phyloP scores from a whole-genome alignment of 257 asterid genomes.

The Nemophila menziesii region DNA sequence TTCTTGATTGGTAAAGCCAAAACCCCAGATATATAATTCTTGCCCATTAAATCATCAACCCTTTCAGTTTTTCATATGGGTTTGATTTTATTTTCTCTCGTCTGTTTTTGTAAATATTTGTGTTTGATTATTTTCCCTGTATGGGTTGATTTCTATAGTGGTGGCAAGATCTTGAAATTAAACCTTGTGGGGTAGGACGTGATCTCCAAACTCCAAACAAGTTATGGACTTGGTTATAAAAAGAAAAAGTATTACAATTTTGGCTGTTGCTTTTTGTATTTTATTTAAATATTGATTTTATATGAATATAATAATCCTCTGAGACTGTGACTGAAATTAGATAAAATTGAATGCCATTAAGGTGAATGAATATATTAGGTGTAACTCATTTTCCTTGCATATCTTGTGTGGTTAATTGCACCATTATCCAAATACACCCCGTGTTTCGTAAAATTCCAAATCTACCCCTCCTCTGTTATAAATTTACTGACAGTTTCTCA shows the following conservation, averaged over 20 bases:
- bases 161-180: too few relatives aligned
- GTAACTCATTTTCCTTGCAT: neutral
- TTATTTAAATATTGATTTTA: too few relatives aligned
- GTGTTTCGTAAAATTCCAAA: neutral
- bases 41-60: neutral
- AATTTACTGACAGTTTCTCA: neutral
- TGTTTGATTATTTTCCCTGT: too few relatives aligned
- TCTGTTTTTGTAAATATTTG: neutral
- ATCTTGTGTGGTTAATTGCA: neutral
- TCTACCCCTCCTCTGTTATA: neutral
- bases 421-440: neutral
- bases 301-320: neutral
- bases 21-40: too few relatives aligned
- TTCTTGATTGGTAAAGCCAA: neutral
- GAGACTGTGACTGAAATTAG: neutral
- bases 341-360: neutral
- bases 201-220: too few relatives aligned
- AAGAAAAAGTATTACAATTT: too few relatives aligned
- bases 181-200: too few relatives aligned
- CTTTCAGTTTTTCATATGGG: neutral
- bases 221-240: too few relatives aligned
- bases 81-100: too few relatives aligned
- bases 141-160: too few relatives aligned
- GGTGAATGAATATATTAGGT: neutral
- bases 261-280: too few relatives aligned